Evolutionary conservation across 202 grass and related monocot genomes (phyloP).

Genomic region (Carex arenaria): DNA sequence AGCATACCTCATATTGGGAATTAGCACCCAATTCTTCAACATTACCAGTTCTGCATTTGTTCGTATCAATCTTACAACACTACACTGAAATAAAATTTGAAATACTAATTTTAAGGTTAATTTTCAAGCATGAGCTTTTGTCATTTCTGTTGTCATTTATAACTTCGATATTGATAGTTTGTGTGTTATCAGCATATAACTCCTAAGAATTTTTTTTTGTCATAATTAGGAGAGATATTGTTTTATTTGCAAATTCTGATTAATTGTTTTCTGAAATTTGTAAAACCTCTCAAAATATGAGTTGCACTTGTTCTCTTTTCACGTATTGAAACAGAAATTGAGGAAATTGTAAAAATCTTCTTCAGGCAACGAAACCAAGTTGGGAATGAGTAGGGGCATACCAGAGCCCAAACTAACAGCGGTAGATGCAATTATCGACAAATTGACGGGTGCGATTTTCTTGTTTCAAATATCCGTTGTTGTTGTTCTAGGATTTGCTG

Average conservation of each 20-base stretch:
- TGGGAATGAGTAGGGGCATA: constrained; percentile 92
- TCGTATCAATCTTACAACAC: neutral
- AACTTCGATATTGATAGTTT: neutral
- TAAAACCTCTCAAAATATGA: neutral
- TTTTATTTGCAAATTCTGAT: neutral
- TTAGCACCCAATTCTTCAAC: neutral
- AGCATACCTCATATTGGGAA: too few relatives aligned
- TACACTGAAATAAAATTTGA: neutral
- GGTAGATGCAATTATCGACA: constrained; percentile 97
- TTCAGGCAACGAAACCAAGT: constrained; percentile 93
- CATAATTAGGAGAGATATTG: neutral
- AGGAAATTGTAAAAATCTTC: constrained; percentile 1
- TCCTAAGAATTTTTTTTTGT: neutral
- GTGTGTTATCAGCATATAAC: neutral
- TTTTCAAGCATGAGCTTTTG: neutral
- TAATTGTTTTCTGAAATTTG: neutral
- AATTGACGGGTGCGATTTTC: constrained; percentile 96
- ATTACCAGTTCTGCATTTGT: neutral
- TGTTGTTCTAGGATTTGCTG: constrained; percentile 80
- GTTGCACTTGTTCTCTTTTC: neutral
- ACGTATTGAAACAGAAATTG: neutral
- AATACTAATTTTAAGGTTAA: neutral
- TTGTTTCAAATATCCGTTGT: constrained; percentile 95
- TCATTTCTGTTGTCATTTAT: neutral
- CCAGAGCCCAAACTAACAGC: constrained; percentile 91